phyloP scores from a whole-genome alignment of 1,284 basidiomycete species.

The Heterobasidion irregulare region DNA sequence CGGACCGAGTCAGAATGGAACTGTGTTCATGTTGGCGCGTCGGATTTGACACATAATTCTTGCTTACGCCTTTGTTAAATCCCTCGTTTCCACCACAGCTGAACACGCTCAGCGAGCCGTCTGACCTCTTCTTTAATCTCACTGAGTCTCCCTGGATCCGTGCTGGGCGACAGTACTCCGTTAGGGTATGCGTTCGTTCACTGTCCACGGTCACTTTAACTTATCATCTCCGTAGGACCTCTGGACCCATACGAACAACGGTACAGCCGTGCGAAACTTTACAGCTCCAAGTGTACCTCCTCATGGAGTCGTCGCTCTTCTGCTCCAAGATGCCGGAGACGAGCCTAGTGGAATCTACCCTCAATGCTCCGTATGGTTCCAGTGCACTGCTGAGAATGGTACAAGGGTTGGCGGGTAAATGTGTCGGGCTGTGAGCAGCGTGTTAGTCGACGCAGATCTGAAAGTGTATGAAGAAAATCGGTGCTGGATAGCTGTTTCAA shows the following conservation, averaged over 20 bases:
- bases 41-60: background rate
- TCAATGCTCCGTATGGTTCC: constrained; percentile 35
- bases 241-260: constrained; percentile 63
- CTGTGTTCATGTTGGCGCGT: constrained; percentile 34
- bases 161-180: constrained; percentile 52
- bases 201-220: background rate
- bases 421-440: background rate
- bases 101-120: constrained; percentile 39
- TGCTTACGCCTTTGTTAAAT: background rate
- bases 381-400: constrained; percentile 29
- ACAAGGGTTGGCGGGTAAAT: constrained; percentile 4
- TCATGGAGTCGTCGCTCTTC: constrained; percentile 60
- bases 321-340: constrained; percentile 56
- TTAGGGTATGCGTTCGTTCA: constrained; percentile 34
- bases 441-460: no score
- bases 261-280: constrained; percentile 55
- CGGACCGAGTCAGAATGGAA: constrained; percentile 37
- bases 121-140: constrained; percentile 52
- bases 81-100: constrained; percentile 16
- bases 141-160: constrained; percentile 66
- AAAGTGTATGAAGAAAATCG: no score
- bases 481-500: background rate
- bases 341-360: constrained; percentile 48
- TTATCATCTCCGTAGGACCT: constrained; percentile 29
- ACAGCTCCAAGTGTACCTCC: constrained; percentile 50